These are phyloP conservation scores for Schwanniomyces occidentalis DNA, from an alignment of 805 yeast species.

Conservation along the genomic window DNA sequence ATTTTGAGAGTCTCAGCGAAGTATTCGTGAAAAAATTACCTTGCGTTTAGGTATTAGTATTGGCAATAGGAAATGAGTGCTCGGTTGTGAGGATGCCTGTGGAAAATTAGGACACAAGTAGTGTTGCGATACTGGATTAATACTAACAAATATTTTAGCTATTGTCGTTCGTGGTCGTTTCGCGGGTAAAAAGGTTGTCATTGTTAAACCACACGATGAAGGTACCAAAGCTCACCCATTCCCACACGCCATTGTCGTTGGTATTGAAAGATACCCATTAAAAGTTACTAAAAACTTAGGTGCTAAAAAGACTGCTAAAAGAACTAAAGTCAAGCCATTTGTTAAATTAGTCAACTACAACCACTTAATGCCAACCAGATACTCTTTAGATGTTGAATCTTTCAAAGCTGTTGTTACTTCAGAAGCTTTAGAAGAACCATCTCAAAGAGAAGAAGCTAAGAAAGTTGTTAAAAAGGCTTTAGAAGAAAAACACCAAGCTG, in stretches of 20 bases:
- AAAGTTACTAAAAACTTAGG: conserved; percentile 95
- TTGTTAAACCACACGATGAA: conserved; percentile 97
- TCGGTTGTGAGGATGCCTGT: too few relatives aligned
- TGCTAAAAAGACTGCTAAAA: conserved; percentile 94
- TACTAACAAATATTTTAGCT: conserved; percentile 59
- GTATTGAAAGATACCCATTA: conserved; percentile 97
- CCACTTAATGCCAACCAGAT: conserved; percentile 99
- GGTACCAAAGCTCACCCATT: conserved; percentile 98
- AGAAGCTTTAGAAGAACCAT: conserved; percentile 95
- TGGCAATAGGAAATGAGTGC: too few relatives aligned
- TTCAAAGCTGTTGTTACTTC: conserved; percentile 89
- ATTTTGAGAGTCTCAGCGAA: too few relatives aligned
- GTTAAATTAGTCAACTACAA: conserved; percentile 99
- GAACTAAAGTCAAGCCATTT: conserved; percentile 98
- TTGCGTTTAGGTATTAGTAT: too few relatives aligned
- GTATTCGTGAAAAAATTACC: too few relatives aligned
- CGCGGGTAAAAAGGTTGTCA: conserved; percentile 99
- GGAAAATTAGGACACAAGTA: too few relatives aligned
- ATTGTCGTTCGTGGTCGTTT: conserved; percentile 99
- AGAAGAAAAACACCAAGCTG: conserved; percentile 99
- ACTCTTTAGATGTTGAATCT: conserved; percentile 94
- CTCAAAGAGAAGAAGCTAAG: conserved; percentile 98
- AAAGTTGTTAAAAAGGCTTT: conserved; percentile 98
- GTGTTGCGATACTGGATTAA: too few relatives aligned
- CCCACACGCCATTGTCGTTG: conserved; percentile 99